These are phyloP conservation scores for Physcia stellaris DNA, from an alignment of 495 filamentous ascomycete species.

Conservation along the genomic window DNA sequence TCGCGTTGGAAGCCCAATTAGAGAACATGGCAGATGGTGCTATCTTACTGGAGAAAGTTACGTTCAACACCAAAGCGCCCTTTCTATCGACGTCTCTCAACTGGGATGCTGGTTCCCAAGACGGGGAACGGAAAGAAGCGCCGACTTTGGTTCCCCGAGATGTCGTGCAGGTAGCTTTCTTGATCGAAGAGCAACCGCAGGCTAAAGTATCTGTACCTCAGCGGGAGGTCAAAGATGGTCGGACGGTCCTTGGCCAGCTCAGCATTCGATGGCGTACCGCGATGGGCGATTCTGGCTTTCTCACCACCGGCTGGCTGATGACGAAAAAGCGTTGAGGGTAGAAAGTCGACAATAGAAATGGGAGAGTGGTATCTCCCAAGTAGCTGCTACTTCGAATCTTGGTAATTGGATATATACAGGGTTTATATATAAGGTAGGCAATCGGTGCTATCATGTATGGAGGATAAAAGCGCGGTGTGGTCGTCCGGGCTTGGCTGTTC, in stretches of 20 bases:
- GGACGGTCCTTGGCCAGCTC: constrained; percentile 63
- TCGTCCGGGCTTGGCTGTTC: too few relatives aligned
- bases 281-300: constrained; percentile 79
- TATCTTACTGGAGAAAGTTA: constrained; percentile 31
- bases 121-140: constrained; percentile 19
- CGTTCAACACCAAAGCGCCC: constrained; percentile 37
- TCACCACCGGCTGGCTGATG: constrained; percentile 77
- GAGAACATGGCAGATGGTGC: constrained; percentile 65
- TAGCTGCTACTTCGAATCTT: too few relatives aligned
- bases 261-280: constrained; percentile 75
- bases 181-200: constrained; percentile 55
- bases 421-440: too few relatives aligned
- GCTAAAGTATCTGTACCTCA: constrained; percentile 31
- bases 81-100: constrained; percentile 45
- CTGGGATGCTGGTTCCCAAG: constrained; percentile 33
- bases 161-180: constrained; percentile 81
- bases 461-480: too few relatives aligned
- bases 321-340: constrained; percentile 36
- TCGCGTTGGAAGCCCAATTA: constrained; percentile 77
- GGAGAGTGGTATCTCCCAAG: too few relatives aligned
- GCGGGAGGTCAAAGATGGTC: constrained; percentile 45
- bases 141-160: constrained; percentile 73
- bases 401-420: too few relatives aligned
- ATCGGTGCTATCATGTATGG: too few relatives aligned
- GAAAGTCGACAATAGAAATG: too few relatives aligned